Evolutionary conservation across 768 basidiomycete species (phyloP).

Genomic region (Chalciporus chontae): DNA sequence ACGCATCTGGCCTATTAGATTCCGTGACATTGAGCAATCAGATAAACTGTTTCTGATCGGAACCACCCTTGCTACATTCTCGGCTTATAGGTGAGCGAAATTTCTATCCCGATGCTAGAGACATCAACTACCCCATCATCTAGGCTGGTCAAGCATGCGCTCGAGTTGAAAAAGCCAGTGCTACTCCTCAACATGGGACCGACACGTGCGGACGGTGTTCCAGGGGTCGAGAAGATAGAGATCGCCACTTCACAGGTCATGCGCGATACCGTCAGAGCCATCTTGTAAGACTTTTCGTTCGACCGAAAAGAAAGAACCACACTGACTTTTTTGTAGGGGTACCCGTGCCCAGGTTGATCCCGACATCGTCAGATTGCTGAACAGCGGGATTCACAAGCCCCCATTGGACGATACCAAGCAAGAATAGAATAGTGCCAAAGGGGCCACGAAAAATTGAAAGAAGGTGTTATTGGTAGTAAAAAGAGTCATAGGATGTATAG

Average conservation of each 20-base stretch:
- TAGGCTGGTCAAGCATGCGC: constrained; percentile 78
- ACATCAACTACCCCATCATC: background rate
- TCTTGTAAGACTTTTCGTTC: constrained; percentile 49
- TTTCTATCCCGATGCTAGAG: background rate
- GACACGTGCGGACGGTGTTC: constrained; percentile 72
- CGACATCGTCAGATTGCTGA: constrained; percentile 47
- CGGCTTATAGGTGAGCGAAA: constrained; percentile 67
- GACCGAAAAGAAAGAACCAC: background rate
- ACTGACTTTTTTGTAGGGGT: constrained; percentile 39
- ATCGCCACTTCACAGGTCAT: constrained; percentile 71
- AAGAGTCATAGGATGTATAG: constrained; percentile 26
- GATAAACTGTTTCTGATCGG: constrained; percentile 79
- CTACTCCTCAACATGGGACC: constrained; percentile 86
- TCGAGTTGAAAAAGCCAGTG: constrained; percentile 72
- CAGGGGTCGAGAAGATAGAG: constrained; percentile 77
- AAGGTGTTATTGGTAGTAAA: constrained; percentile 17
- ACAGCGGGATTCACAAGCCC: constrained; percentile 57
- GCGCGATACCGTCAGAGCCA: constrained; percentile 53
- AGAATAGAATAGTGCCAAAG: constrained; percentile 1
- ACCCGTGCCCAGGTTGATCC: constrained; percentile 40
- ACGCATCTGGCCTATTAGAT: constrained; percentile 36
- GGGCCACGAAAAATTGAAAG: constrained; percentile 6
- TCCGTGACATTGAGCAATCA: constrained; percentile 50
- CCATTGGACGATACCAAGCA: constrained; percentile 34
- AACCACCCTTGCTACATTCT: constrained; percentile 91